A percentile compares a stretch with the other conserved stretches of the same genome.
Conservation (phyloP, 331 rosid species). For the Ulmus americana region DNA sequence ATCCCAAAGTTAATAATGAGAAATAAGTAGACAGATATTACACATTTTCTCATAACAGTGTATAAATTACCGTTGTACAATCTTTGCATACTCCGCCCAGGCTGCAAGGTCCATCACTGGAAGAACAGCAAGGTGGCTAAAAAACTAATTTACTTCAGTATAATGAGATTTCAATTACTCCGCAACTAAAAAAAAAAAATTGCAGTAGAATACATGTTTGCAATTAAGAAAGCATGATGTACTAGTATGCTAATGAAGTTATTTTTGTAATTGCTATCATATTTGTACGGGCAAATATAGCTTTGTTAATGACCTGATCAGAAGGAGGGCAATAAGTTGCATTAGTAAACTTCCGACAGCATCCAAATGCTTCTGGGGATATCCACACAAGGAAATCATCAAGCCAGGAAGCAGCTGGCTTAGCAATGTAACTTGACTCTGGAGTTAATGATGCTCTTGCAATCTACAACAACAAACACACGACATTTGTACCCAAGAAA, state of each 20-base stretch:
- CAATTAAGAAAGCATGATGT: neutral
- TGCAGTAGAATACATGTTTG: too few species aligned
- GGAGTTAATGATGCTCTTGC: conserved; percentile 75
- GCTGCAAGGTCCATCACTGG: conserved; percentile 54
- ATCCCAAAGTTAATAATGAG: conserved; percentile 23
- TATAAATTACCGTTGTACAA: conserved; percentile 80
- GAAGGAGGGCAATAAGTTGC: conserved; percentile 86
- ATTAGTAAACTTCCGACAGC: conserved; percentile 92
- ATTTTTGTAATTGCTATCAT: neutral
- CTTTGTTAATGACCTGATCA: conserved; percentile 66
- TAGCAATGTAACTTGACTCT: conserved; percentile 81
- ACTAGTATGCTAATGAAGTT: neutral
- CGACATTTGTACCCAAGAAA: neutral
- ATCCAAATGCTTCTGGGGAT: conserved; percentile 99
- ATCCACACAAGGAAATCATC: conserved; percentile 99
- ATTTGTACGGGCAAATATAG: neutral
- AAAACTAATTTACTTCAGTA: conserved; percentile 21
- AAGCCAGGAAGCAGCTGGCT: conserved; percentile 99
- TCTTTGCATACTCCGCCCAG: conserved; percentile 72
- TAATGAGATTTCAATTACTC: conserved; percentile 11
- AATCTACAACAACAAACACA: conserved; percentile 46
- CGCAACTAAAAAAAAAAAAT: neutral
- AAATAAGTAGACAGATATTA: conserved; percentile 6
- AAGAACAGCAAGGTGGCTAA: conserved; percentile 88
- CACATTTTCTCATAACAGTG: conserved; percentile 11